Base-by-base conservation (phyloP, 768 basidiomycete genomes). In the Stropharia rugosoannulata region DNA sequence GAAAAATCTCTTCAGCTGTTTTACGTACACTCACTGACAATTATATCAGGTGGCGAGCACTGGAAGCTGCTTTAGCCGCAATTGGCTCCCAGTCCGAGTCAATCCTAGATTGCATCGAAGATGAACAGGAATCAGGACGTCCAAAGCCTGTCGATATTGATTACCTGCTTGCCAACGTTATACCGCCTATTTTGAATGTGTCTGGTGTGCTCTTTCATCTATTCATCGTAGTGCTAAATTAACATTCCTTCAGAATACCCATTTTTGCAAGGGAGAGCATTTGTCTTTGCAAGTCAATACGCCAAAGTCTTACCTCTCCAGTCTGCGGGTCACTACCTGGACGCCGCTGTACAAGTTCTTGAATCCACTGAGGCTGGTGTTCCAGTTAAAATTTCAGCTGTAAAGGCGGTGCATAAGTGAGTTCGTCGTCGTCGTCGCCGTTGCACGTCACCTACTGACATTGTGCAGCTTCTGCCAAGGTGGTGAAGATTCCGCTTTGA, bases 321-420 rank as follows among this genome's bases (percentile, higher is more conserved):
- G 54, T 77, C 95, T 46, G 86, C 91, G 1, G 83, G 83, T 0
- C 92, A 95, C 64, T 98, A 98, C 66, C 76, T 98, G 35, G 85
- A 90, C 19, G 93, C 93, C 4, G 89, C 95, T 0, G 77, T 97
- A 29, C 85, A 88, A 50, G 94, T 92, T 8, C 80, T 99, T 8
- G 93, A 95, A 70, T 81, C 85, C 0, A 62, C 66, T 18, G 82
- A 83, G 22, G 84, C 89, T 3, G 81, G 83, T 25, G 78, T 94
- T n/a, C 90, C 93, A 0, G 89, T 98, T 64, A 98, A 98, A 71
- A 79, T 98, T 5, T 95, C 93, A 1, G 95, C 96, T 9, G 89
- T 98, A 25, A 91, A 93, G 69, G 94, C 96, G 2, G 80, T 98
- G 38, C 86, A 91, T 64, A 95, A 98, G 97, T 98, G 64, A 55